Evolutionary conservation across 768 basidiomycete genomes (phyloP).

Genomic region (Boletus rex-veris): DNA sequence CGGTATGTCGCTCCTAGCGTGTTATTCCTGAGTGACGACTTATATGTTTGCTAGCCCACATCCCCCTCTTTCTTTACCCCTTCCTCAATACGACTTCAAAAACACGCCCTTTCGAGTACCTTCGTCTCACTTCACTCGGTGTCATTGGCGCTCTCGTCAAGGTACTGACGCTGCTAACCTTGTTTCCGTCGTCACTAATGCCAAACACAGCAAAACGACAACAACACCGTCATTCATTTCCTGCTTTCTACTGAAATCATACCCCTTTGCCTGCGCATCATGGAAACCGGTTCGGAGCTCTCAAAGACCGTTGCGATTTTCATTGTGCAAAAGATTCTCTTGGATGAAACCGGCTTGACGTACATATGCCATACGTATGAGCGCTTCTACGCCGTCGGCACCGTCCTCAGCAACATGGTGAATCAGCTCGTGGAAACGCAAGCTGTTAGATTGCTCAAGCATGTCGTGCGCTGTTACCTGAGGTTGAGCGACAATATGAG

Average conservation of each 20-base stretch:
- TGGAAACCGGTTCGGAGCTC: constrained; percentile 98
- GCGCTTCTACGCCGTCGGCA: constrained; percentile 97
- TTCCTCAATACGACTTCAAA: constrained; percentile 99
- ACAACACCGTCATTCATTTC: constrained; percentile 98
- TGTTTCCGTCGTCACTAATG: constrained; percentile 8
- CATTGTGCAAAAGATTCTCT: constrained; percentile 96
- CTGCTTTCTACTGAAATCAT: constrained; percentile 99
- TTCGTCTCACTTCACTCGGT: constrained; percentile 97
- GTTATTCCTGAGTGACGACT: neutral
- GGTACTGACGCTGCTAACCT: constrained; percentile 41
- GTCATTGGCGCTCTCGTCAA: constrained; percentile 99
- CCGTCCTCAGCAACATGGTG: constrained; percentile 98
- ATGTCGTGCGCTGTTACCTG: constrained; percentile 96
- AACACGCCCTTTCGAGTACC: constrained; percentile 98
- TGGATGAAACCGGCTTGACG: constrained; percentile 95
- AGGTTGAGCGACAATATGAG: constrained; percentile 93
- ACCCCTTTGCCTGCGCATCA: constrained; percentile 96
- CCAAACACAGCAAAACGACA: constrained; percentile 89
- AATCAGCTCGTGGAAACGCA: constrained; percentile 97
- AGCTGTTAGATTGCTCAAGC: constrained; percentile 92
- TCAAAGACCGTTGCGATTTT: constrained; percentile 99
- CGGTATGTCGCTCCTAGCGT: constrained; percentile 44
- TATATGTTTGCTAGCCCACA: constrained; percentile 67
- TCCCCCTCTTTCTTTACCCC: constrained; percentile 92
- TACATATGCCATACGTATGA: constrained; percentile 99